Base-by-base conservation (phyloP, 2,329 filamentous ascomycete genomes). In the Paecilomyces niveus region DNA sequence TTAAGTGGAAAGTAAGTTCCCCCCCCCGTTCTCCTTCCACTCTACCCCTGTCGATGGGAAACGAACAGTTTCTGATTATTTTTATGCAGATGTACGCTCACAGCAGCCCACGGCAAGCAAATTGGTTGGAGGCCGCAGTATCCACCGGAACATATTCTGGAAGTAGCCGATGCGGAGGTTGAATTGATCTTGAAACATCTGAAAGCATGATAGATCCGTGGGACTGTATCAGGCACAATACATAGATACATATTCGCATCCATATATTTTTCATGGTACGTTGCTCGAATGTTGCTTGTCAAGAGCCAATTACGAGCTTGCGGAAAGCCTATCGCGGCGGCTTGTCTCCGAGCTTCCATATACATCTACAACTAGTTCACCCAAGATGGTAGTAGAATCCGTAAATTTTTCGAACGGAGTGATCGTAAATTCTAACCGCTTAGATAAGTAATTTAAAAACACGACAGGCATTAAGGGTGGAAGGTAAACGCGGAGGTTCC, bases 101-200 rank as follows among this genome's bases (percentile, higher is more conserved):
- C 72, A 3, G 70, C 80, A 0, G 69, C 70, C 2, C 72, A 75
- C 55, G 80, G 76, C 1, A 64, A 62, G 18, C 63, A 69, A 21
- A 68, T 83, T 45, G 80, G 79, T 0, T 83, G 81, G 81, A 74
- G 68, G 56, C 70, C 80, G 0, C 57, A 71, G 15, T 80, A 75
- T 60, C 32, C 64, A 0, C 65, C 79, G 0, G 68, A 78, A 55
- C 77, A 83, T 65, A 77, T 82, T 10, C 61, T 83, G 0, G 75
- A 81, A 53, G 65, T 64, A 31, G 76, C 76, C 1, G 77, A 77
- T 52, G 74, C 68, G 0, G 80, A 83, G 58, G 79, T 82, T 1
- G 74, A 78, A 10, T 58, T 77, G 18, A 80, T 81, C 18, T 59
- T 77, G 60, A 57, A 62, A n/a, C 24, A 45, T 24, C 35, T 45